These are phyloP conservation scores for Thermoascus crustaceus DNA, from an alignment of 2,329 filamentous ascomycete species.

Conservation along the genomic window DNA sequence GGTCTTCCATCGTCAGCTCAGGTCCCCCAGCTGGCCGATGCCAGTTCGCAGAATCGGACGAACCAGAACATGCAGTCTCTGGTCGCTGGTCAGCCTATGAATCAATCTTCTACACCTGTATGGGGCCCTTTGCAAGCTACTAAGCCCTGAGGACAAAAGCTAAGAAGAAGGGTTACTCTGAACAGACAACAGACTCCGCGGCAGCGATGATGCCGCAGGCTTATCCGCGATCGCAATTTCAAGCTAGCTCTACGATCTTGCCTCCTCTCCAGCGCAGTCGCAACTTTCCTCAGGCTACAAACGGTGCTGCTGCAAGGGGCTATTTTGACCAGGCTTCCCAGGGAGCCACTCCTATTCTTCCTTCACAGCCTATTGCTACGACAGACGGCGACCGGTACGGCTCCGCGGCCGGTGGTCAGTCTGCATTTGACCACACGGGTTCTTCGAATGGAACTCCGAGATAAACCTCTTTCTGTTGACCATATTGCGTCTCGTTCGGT, in stretches of 20 bases:
- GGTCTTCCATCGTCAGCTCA: slow-evolving; percentile 25
- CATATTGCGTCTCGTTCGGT: slow-evolving; percentile 7
- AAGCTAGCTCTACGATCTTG: slow-evolving; percentile 25
- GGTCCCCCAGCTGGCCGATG: slow-evolving; percentile 28
- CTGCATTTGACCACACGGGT: slow-evolving; percentile 22
- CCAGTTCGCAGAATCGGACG: slow-evolving; percentile 22
- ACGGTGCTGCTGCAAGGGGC: slow-evolving; percentile 19
- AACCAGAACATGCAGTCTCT: slow-evolving; percentile 30
- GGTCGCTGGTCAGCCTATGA: slow-evolving; percentile 22
- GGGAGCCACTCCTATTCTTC: slow-evolving; percentile 25
- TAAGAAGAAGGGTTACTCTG: slow-evolving; percentile 21
- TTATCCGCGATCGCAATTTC: slow-evolving; percentile 27
- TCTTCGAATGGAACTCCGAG: slow-evolving; percentile 26
- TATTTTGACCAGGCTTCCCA: slow-evolving; percentile 29
- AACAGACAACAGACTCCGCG: slow-evolving; percentile 28
- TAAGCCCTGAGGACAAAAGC: slow-evolving; percentile 16
- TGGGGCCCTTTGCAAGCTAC: slow-evolving; percentile 18
- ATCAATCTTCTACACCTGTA: slow-evolving; percentile 32
- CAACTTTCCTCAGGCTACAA: slow-evolving; percentile 21
- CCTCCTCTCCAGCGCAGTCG: slow-evolving; percentile 28
- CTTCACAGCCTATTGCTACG: slow-evolving; percentile 24
- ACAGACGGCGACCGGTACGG: slow-evolving; percentile 27
- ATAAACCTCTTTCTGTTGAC: slow-evolving; percentile 12
- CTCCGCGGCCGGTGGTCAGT: slow-evolving; percentile 15
- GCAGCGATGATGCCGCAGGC: slow-evolving; percentile 29